A percentile compares a stretch with the other conserved stretches of the same genome.
These are phyloP conservation scores for Withania somnifera DNA, from an alignment of 305 asterid genomes.

Conservation along the genomic window DNA sequence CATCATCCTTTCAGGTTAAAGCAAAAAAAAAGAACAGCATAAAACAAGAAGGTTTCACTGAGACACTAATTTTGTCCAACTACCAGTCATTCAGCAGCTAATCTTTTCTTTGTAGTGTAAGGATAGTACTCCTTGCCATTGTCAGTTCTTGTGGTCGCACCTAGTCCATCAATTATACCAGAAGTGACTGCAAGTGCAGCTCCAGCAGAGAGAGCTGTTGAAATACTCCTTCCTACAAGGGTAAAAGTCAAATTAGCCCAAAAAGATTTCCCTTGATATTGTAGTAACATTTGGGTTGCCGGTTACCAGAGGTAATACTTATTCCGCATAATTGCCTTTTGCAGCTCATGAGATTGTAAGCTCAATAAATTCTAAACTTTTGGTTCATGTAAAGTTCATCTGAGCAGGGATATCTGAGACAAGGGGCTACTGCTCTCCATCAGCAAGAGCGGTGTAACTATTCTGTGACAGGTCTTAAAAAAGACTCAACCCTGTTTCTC, in stretches of 20 bases:
- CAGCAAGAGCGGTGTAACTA: not conserved
- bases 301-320: not conserved
- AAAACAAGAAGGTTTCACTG: not conserved
- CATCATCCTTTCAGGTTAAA: not conserved
- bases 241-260: not conserved
- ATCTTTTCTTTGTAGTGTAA: constrained; percentile 71
- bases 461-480: not conserved
- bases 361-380: not conserved
- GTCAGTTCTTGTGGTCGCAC: constrained; percentile 67
- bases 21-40: not conserved
- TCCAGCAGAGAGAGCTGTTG: constrained; percentile 78
- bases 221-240: constrained; percentile 67
- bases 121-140: constrained; percentile 82
- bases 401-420: not conserved
- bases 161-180: constrained; percentile 57
- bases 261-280: not conserved
- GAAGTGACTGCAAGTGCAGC: constrained; percentile 81
- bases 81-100: constrained; percentile 30
- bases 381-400: not conserved
- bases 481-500: not conserved
- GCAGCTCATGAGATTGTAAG: not conserved
- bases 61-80: not conserved
- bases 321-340: not conserved
- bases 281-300: not conserved
- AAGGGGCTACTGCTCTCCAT: not conserved